Evolutionary conservation across 2,329 filamentous ascomycete genomes (phyloP).

Genomic region (Didymella segeticola): DNA sequence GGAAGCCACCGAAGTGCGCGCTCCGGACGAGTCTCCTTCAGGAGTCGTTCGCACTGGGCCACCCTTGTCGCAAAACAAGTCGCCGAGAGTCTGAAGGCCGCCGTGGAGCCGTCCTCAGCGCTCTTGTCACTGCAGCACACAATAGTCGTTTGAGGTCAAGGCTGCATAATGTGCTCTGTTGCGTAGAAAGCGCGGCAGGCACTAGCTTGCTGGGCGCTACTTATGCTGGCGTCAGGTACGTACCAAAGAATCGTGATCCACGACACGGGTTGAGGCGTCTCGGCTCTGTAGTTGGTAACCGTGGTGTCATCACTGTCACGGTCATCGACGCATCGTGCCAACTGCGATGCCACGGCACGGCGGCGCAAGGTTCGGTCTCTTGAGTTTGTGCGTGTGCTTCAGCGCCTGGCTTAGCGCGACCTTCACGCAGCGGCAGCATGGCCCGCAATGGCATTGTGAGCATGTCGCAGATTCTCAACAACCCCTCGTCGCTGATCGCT

Average conservation of each 20-base stretch:
- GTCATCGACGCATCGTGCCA: constrained; percentile 1
- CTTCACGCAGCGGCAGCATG: constrained; percentile 13
- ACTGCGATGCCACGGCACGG: constrained; percentile 6
- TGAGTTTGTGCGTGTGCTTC: constrained; percentile 6
- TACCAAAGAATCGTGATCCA: constrained; percentile 17
- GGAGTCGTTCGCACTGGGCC: constrained; percentile 28
- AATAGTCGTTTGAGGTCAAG: constrained; percentile 24
- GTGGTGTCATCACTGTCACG: too few species aligned
- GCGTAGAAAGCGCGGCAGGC: constrained; percentile 29
- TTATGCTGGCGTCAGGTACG: constrained; percentile 20
- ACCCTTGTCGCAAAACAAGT: constrained; percentile 31
- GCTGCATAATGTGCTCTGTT: constrained; percentile 37
- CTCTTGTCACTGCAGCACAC: constrained; percentile 15
- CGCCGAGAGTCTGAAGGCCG: constrained; percentile 25
- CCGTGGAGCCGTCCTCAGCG: constrained; percentile 1
- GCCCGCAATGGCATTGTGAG: constrained; percentile 35
- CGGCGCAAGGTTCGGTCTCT: neutral
- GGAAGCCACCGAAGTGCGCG: constrained; percentile 24
- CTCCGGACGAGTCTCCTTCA: constrained; percentile 20
- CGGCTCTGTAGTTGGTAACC: constrained; percentile 4
- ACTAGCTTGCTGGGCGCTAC: constrained; percentile 17
- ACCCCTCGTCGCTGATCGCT: constrained; percentile 43
- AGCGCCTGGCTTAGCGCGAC: constrained; percentile 5
- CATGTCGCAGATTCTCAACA: constrained; percentile 26
- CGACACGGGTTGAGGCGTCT: constrained; percentile 2